Evolutionary conservation across 2,329 filamentous ascomycete species (phyloP).

Genomic region (Didymella sp.): DNA sequence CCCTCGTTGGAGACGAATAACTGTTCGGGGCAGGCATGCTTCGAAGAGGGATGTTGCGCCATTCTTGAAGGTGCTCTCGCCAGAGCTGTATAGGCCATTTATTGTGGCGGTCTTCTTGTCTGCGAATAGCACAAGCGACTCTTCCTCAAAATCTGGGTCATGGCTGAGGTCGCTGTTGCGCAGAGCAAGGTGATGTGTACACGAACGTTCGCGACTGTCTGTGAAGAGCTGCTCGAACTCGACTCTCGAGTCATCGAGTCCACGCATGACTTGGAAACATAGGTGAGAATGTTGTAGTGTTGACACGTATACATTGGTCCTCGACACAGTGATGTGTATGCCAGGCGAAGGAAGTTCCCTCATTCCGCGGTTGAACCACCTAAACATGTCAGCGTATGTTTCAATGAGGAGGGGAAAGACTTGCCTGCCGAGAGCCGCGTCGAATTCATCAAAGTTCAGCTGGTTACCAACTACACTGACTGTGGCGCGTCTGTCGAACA

Average conservation of each 20-base stretch:
- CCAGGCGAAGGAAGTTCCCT: constrained; percentile 57
- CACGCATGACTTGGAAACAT: constrained; percentile 52
- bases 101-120: constrained; percentile 45
- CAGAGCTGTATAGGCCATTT: constrained; percentile 39
- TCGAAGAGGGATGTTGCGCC: constrained; percentile 50
- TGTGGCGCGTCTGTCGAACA: constrained; percentile 35
- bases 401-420: not conserved
- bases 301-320: constrained; percentile 60
- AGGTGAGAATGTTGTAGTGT: constrained; percentile 62
- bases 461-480: constrained; percentile 38
- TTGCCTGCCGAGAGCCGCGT: constrained; percentile 30
- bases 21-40: constrained; percentile 50
- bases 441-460: constrained; percentile 40
- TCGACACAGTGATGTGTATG: constrained; percentile 57
- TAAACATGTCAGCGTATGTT: constrained; percentile 21
- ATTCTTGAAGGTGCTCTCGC: constrained; percentile 25
- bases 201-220: constrained; percentile 39
- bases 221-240: constrained; percentile 38
- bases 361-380: constrained; percentile 51
- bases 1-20: constrained; percentile 60
- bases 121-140: constrained; percentile 40
- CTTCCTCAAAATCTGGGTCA: not conserved
- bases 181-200: constrained; percentile 38
- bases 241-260: constrained; percentile 37
- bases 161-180: constrained; percentile 11